These are phyloP conservation scores for Colletotrichum ledebouriae DNA, from an alignment of 2,329 filamentous ascomycete genomes.

Conservation along the genomic window DNA sequence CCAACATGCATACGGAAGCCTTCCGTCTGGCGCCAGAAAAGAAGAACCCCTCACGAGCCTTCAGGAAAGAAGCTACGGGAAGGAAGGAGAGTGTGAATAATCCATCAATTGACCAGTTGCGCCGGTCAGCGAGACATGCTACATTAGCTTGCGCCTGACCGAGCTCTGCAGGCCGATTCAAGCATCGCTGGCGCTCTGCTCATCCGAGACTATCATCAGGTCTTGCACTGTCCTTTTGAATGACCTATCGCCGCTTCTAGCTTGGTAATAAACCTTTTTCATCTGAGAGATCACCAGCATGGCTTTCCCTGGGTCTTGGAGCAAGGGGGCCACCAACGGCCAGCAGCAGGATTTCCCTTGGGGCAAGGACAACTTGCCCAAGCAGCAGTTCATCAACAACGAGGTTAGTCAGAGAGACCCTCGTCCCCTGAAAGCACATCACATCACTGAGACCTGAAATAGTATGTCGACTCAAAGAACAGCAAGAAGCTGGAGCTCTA, in stretches of 20 bases:
- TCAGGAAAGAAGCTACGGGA: not conserved
- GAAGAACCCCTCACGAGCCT: not conserved
- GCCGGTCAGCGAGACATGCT: not conserved
- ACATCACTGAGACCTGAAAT: slow-evolving; percentile 35
- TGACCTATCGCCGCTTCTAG: not conserved
- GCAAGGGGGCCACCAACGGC: slow-evolving; percentile 40
- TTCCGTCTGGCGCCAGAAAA: slow-evolving; percentile 1
- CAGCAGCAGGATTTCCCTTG: slow-evolving; percentile 44
- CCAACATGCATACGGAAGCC: slow-evolving; percentile 9
- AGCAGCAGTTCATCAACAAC: slow-evolving; percentile 56
- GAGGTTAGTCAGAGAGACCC: slow-evolving; percentile 47
- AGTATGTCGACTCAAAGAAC: slow-evolving; percentile 58
- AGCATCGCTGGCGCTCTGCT: not conserved
- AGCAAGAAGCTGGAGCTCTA: slow-evolving; percentile 60
- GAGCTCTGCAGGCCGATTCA: too few species aligned
- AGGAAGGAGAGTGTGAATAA: not conserved
- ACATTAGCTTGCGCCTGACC: not conserved
- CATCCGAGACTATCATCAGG: too few species aligned
- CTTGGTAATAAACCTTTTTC: not conserved
- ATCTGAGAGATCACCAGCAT: slow-evolving; percentile 34
- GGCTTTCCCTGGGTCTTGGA: slow-evolving; percentile 45
- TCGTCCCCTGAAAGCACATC: not conserved
- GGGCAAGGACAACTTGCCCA: slow-evolving; percentile 51
- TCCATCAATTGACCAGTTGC: not conserved
- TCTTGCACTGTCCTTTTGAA: too few species aligned